phyloP scores from a whole-genome alignment of 192 early-diverging fungal genomes.

The Mortierella hygrophila region DNA sequence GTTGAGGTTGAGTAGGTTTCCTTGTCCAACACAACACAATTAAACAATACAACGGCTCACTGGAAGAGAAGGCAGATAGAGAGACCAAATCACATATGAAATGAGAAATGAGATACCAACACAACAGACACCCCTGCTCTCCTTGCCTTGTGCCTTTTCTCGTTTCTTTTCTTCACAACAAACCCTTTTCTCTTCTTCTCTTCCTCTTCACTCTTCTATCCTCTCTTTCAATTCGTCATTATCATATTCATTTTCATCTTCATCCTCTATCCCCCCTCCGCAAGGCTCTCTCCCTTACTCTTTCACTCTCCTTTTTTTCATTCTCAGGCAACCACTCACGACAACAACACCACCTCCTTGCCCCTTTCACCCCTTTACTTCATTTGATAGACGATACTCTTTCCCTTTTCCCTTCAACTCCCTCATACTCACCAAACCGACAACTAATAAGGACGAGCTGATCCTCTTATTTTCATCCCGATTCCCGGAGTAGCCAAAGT shows the following conservation, averaged over 20 bases:
- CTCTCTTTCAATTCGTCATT: neutral
- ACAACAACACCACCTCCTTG: neutral
- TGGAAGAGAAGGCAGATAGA: too few relatives aligned
- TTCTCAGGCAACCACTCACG: neutral
- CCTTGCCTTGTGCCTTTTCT: neutral
- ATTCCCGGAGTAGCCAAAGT: too few relatives aligned
- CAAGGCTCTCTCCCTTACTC: neutral
- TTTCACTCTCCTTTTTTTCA: neutral
- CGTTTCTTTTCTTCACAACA: neutral
- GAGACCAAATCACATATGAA: too few relatives aligned
- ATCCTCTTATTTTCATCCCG: neutral
- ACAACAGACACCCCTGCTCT: too few relatives aligned
- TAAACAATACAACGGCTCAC: neutral
- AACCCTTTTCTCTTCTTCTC: neutral
- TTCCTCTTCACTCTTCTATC: neutral
- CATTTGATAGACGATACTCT: neutral
- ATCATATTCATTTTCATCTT: neutral
- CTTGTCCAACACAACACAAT: neutral
- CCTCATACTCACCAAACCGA: neutral
- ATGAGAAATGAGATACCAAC: too few relatives aligned
- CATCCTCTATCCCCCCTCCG: neutral
- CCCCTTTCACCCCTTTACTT: too few relatives aligned
- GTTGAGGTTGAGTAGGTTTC: too few relatives aligned
- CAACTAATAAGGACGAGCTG: too few relatives aligned
- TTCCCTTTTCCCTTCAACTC: neutral